Evolutionary conservation across 352 stramenopile species (phyloP), one percentile per base, ranked within the genome.

Genomic region (Pythium brachiatum): DNA sequence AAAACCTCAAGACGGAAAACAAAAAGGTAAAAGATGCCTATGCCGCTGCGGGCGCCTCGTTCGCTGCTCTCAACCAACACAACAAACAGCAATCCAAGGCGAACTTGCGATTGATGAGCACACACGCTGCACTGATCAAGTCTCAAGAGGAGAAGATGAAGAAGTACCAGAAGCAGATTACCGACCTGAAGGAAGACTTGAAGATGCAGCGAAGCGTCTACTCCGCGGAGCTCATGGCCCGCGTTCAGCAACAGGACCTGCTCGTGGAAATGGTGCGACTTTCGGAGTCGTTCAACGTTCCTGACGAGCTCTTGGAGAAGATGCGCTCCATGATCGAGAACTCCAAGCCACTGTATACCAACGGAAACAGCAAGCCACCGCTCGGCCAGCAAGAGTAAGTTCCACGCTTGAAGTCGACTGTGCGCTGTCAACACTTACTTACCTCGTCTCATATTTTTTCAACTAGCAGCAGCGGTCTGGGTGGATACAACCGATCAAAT

Each of bases 51-150:
- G 86, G 89, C n/a, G 88, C 86, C 46, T 97, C 90, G 5, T 98
- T 98, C 64, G 84, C 88, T 15, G 88, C 91, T 12, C 73, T 97
- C 2, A 97, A 97, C 58, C 89, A 98, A 74, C 90, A 97, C 70
- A 95, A 96, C 58, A 97, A 97, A 61, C 90, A 97, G 58, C 83
- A 97, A 38, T 97, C 86, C n/a, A 95, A 95, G 63, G 88, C 86
- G 0, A 97, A 97, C 50, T 57, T 91, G n/a, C 85, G 93, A 7
- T 73, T 97, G 64, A 91, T 96, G 76, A 94, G 82, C 53, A 95
- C 86, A 1, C 86, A 95, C 62, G 83, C 81, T 43, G 82, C 83
- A 29, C 62, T 95, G 23, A 93, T 93, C 61, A 93, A 93, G 70
- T 92, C 82, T 4, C 86, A 95, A 57, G 86, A 95, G 52, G 86